Conservation (phyloP, 768 basidiomycete genomes). For the Mycena belliarum region DNA sequence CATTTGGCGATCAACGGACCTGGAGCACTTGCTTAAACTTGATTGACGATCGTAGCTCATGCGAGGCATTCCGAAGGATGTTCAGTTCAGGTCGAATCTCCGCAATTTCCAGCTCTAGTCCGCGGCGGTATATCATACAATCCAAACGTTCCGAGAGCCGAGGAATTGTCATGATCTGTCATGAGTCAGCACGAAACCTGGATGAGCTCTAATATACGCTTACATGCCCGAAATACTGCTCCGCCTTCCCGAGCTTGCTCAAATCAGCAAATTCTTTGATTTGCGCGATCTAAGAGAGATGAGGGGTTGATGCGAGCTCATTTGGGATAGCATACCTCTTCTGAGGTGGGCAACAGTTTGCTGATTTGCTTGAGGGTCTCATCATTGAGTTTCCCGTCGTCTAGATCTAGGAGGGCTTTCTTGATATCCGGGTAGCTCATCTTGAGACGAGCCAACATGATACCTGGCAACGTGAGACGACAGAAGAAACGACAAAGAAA, state of each 20-base stretch:
- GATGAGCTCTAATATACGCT: conserved; percentile 10
- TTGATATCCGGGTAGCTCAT: conserved; percentile 63
- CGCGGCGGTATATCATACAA: conserved; percentile 83
- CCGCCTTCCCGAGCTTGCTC: conserved; percentile 75
- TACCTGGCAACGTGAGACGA: conserved; percentile 46
- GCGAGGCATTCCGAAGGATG: conserved; percentile 67
- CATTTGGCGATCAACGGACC: conserved; percentile 33
- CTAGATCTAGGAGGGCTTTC: conserved; percentile 68
- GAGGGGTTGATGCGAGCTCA: not conserved
- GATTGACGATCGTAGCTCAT: conserved; percentile 62
- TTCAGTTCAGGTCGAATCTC: conserved; percentile 84
- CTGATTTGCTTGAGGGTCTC: conserved; percentile 78
- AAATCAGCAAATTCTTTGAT: conserved; percentile 74
- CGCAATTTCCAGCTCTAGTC: conserved; percentile 78
- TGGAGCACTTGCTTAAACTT: conserved; percentile 73
- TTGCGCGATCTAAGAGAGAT: conserved; percentile 49
- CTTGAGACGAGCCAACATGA: conserved; percentile 82
- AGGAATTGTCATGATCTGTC: conserved; percentile 76
- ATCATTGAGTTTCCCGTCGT: conserved; percentile 66
- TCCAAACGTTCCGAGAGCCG: conserved; percentile 71
- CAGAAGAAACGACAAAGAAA: not conserved
- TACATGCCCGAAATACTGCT: conserved; percentile 82
- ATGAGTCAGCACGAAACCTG: not conserved
- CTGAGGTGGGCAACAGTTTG: conserved; percentile 74
- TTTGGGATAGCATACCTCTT: conserved; percentile 57